Base-by-base conservation (phyloP, 2,329 filamentous ascomycete genomes). In the Blastomyces silverae region DNA sequence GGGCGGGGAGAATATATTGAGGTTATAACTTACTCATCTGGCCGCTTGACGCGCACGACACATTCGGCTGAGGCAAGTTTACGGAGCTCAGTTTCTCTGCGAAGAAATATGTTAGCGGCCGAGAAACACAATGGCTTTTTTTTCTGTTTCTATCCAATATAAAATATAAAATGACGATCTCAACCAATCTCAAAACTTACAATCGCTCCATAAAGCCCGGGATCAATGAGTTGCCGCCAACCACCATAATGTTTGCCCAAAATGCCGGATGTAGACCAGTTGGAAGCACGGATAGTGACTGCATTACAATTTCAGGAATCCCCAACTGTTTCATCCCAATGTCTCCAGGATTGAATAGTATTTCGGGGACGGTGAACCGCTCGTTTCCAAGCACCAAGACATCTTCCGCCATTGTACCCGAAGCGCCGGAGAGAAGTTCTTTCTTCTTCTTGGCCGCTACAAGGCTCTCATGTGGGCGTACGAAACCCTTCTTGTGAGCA, bases 361-460 rank as follows among this genome's bases (percentile, higher is more conserved):
- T 82, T 74, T 99, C 94, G 0, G 94, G 93, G 0, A 96, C 89
- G 1, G 86, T 82, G 73, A 99, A 99, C 57, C 93, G 86, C 78
- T 99, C 94, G 75, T 97, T 97, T 4, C 91, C 88, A 11, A 99
- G 81, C 0, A 92, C 91, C 68, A 99, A 79, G 17, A 92, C 82
- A 74, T 97, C 92, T 74, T 97, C 93, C 31, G 82, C 81, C 13
- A 76, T 76, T 55, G 78, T 80, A 72, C 62, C 79, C 74, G 72
- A 79, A 77, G 76, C 75, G n/a, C 79, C 74, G 20, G 83, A 77
- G 11, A 80, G 78, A 6, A 82, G 71, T 39, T 79, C 75, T 68
- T 81, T 80, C 72, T 81, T 79, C 68, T 78, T 76, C 68, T 79
- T 75, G 0, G 85, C 83, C 53, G 87, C 83, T 39, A 82, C 79